Percentiles rank a stretch among this genome's conserved stretches.
Conservation (phyloP, 2,329 filamentous ascomycete genomes). For the Diaporthe sp. region DNA sequence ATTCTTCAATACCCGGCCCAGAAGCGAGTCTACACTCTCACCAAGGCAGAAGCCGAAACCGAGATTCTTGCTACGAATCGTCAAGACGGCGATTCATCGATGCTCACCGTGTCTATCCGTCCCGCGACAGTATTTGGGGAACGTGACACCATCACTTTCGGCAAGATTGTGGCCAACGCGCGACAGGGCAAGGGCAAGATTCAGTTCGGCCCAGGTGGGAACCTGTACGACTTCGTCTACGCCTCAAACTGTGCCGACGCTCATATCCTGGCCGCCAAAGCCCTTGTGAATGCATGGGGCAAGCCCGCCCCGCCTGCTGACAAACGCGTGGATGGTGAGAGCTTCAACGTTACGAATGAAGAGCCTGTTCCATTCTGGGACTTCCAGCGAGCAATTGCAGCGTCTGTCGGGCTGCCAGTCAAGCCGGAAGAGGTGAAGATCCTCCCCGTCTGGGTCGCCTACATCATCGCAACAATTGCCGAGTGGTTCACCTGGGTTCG, state of each 20-base stretch:
- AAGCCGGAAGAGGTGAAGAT: constrained; percentile 41
- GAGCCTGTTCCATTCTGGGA: constrained; percentile 49
- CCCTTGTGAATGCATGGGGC: constrained; percentile 42
- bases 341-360: constrained; percentile 51
- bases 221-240: constrained; percentile 47
- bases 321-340: constrained; percentile 48
- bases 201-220: constrained; percentile 46
- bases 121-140: constrained; percentile 5
- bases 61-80: constrained; percentile 41
- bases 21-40: constrained; percentile 43
- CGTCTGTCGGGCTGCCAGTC: constrained; percentile 43
- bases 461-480: constrained; percentile 32
- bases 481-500: constrained; percentile 44
- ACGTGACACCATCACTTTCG: neutral
- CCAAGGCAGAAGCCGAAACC: constrained; percentile 42
- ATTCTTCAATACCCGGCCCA: constrained; percentile 42
- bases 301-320: constrained; percentile 38
- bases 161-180: constrained; percentile 36
- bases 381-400: constrained; percentile 45
- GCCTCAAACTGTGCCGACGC: constrained; percentile 45
- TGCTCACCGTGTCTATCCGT: constrained; percentile 16
- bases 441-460: constrained; percentile 43
- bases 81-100: constrained; percentile 6
- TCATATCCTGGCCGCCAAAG: constrained; percentile 46
- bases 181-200: constrained; percentile 40